Base-by-base conservation (phyloP, 331 rosid genomes). In the Telfairia occidentalis region DNA sequence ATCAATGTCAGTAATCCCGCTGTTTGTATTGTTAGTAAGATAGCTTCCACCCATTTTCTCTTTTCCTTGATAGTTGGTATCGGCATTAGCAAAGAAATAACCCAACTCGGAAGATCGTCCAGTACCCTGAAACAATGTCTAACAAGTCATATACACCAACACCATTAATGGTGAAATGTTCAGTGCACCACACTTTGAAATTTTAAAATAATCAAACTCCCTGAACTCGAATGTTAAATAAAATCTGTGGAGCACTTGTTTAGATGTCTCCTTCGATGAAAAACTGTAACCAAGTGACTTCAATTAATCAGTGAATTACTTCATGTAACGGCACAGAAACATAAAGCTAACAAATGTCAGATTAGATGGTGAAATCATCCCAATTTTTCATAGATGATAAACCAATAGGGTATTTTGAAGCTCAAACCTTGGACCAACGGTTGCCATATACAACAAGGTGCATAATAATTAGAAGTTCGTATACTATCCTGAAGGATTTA, bases 71-170 rank as follows among this genome's bases (percentile, higher is more conserved):
- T 79, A 79, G 86, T 78, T 90, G 79, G 89, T 89, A 84, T 95
- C 97, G 0, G 93, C 97, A 86, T 82, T 89, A 78, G 96, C 89
- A 54, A 95, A 92, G 85, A 95, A 86, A 83, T 78, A 83, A 58
- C 97, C 99, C 84, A 92, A 86, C 57, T 90, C 92, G 29, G 93
- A 84, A 79, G 98, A 85, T 86, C 85, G 86, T 58, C 86, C 94
- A 45, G 84, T 91, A 74, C 83, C 97, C 99, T 92, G 87, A 37
- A 85, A 88, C 81, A 80, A 84, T 30, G 23, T 46, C 73, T 19
- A 77, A 60, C 48, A 69, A 16, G 65, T 73, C 37, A 77, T 48
- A 78, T 49, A 69, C 38, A 60, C 52, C 26, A 37, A 74, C 38
- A 60, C 52, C 26, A 37, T 67, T 13, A 19, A 77, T 12, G 73